Conservation (phyloP, 331 rosid genomes). For the Rosa hybrid region DNA sequence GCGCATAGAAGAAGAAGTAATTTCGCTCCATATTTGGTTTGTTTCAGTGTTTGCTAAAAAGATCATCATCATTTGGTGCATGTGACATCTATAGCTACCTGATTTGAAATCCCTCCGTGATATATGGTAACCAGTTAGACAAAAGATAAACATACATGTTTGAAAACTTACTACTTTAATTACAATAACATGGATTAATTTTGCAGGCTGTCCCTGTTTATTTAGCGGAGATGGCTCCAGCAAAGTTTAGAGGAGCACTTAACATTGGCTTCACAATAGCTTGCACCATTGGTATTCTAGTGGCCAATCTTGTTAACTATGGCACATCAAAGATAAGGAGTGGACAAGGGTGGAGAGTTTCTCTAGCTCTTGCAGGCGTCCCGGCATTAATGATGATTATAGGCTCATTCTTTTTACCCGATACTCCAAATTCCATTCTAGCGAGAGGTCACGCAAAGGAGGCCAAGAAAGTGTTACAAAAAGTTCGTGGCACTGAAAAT, state of each 20-base stretch:
- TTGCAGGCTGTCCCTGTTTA: constrained; percentile 45
- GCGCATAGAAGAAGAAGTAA: no score
- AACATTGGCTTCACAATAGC: constrained; percentile 48
- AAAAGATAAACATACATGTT: no score
- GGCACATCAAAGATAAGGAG: constrained; percentile 36
- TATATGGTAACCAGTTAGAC: no score
- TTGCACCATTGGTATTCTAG: constrained; percentile 38
- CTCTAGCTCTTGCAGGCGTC: constrained; percentile 49
- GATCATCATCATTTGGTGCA: no score
- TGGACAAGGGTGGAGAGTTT: constrained; percentile 46
- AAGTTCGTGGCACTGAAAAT: constrained; percentile 47
- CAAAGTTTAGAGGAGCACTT: constrained; percentile 43
- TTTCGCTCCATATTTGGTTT: no score
- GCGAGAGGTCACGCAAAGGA: constrained; percentile 43
- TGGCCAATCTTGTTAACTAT: constrained; percentile 38
- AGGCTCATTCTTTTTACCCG: constrained; percentile 61
- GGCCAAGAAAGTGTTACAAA: constrained; percentile 44
- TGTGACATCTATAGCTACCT: no score
- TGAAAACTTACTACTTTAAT: no score
- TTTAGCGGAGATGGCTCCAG: constrained; percentile 47
- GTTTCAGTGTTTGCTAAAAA: no score
- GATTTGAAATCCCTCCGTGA: no score
- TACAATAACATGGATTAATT: not conserved
- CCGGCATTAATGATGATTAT: constrained; percentile 64
- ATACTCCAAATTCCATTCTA: constrained; percentile 66